phyloP scores from a whole-genome alignment of 2,329 filamentous ascomycete species.

The Lecanicillium sp. region DNA sequence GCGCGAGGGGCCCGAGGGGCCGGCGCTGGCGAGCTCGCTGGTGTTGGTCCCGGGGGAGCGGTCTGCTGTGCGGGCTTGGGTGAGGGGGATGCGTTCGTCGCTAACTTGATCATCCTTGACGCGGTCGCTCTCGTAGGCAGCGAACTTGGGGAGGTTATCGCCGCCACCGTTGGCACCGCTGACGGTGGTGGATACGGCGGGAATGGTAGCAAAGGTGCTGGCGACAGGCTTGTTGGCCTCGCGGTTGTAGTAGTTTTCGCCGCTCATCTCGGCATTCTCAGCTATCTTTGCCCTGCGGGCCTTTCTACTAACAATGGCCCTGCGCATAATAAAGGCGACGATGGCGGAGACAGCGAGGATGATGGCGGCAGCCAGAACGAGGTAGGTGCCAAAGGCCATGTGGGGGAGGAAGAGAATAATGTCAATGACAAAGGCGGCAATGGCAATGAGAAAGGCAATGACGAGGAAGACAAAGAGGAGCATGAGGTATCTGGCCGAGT shows the following conservation, averaged over 20 bases:
- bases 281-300: slow-evolving; percentile 87
- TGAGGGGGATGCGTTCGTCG: slow-evolving; percentile 68
- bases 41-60: slow-evolving; percentile 42
- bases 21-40: slow-evolving; percentile 33
- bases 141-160: slow-evolving; percentile 49
- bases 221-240: slow-evolving; percentile 48
- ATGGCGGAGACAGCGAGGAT: slow-evolving; percentile 75
- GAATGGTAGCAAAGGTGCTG: slow-evolving; percentile 41
- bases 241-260: slow-evolving; percentile 80
- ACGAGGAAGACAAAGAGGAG: slow-evolving; percentile 80
- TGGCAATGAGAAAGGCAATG: slow-evolving; percentile 73
- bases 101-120: slow-evolving; percentile 55
- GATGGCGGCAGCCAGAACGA: slow-evolving; percentile 84
- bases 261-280: slow-evolving; percentile 95
- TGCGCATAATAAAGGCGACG: slow-evolving; percentile 89
- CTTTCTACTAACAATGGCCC: slow-evolving; percentile 85
- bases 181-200: slow-evolving; percentile 53
- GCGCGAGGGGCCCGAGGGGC: slow-evolving; percentile 30
- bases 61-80: slow-evolving; percentile 56
- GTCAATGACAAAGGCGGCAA: slow-evolving; percentile 88
- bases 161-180: slow-evolving; percentile 47
- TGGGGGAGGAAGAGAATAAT: slow-evolving; percentile 93
- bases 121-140: slow-evolving; percentile 59
- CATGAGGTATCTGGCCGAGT: slow-evolving; percentile 84
- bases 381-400: slow-evolving; percentile 87